A percentile compares a stretch with the other conserved stretches of the same genome.
These are phyloP conservation scores for Parathielavia hyrcaniae DNA, from an alignment of 495 filamentous ascomycete species.

Conservation along the genomic window DNA sequence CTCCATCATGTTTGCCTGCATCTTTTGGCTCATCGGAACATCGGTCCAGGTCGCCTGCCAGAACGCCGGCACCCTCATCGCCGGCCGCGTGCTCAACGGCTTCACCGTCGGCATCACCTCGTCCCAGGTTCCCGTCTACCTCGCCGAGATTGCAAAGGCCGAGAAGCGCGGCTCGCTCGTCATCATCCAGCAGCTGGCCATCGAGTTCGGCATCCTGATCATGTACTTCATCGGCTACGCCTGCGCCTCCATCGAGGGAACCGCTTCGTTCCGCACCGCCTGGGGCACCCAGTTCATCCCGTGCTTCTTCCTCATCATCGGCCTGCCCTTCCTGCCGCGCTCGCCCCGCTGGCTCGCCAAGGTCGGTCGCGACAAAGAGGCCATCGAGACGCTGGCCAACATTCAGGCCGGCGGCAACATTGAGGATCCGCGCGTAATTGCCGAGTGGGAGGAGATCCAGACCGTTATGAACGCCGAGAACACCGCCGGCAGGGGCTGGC, in stretches of 20 bases:
- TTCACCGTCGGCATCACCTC: conserved; percentile 69
- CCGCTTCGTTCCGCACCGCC: conserved; percentile 62
- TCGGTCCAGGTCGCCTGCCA: conserved; percentile 58
- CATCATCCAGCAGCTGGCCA: conserved; percentile 69
- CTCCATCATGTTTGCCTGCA: conserved; percentile 57
- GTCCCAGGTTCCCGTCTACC: conserved; percentile 75
- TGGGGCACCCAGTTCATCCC: conserved; percentile 72
- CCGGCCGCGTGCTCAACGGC: conserved; percentile 65
- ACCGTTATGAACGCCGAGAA: conserved; percentile 54
- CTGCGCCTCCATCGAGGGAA: conserved; percentile 55
- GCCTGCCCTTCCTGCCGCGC: conserved; percentile 63
- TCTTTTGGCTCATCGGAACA: conserved; percentile 67
- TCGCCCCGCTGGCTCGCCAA: conserved; percentile 70
- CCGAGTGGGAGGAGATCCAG: conserved; percentile 66
- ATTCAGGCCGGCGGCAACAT: conserved; percentile 61
- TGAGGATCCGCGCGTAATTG: conserved; percentile 61
- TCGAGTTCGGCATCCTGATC: conserved; percentile 61
- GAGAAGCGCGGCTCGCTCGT: conserved; percentile 63
- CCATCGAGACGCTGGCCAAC: conserved; percentile 58
- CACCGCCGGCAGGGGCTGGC: conserved; percentile 49
- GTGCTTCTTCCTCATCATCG: conserved; percentile 54
- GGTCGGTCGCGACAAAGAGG: conserved; percentile 61
- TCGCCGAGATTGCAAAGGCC: conserved; percentile 64
- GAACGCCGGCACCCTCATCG: conserved; percentile 57
- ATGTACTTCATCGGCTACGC: conserved; percentile 43